Percentiles rank a stretch among this genome's conserved stretches.
These are phyloP conservation scores for Lycium ferocissimum DNA, from an alignment of 257 asterid genomes.

Conservation along the genomic window DNA sequence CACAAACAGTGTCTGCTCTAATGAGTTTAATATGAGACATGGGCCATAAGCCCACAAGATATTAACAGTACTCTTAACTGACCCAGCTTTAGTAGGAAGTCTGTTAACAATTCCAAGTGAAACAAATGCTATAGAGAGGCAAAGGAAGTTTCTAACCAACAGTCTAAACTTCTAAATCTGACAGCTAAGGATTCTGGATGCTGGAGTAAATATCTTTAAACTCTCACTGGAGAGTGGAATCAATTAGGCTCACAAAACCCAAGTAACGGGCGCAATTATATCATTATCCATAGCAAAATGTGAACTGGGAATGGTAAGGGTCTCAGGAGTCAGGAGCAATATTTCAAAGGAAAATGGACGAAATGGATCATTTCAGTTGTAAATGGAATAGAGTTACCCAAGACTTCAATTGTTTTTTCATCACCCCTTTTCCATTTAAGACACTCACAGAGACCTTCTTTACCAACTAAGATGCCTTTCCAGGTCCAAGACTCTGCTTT, in stretches of 20 bases:
- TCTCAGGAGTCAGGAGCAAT: not conserved
- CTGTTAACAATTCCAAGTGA: not conserved
- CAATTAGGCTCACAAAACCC: not conserved
- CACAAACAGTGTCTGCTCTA: not conserved
- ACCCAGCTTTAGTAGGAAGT: slow-evolving; percentile 14
- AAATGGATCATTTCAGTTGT: not conserved
- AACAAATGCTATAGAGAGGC: not conserved
- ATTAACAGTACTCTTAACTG: not conserved
- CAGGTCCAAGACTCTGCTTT: not conserved
- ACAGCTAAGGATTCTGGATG: not conserved
- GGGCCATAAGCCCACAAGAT: not conserved
- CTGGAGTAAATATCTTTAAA: slow-evolving; percentile 1
- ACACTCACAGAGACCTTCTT: no score
- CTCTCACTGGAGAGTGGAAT: not conserved
- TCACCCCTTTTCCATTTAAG: not conserved
- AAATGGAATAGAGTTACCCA: not conserved
- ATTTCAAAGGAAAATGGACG: not conserved
- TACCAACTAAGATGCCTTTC: not conserved
- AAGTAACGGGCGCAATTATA: not conserved
- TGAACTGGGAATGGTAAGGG: not conserved
- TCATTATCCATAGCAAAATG: slow-evolving; percentile 11
- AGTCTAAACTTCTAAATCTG: not conserved
- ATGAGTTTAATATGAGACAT: not conserved
- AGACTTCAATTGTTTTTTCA: not conserved
- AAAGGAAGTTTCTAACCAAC: not conserved